A percentile compares a stretch with the other conserved stretches of the same genome.
Conservation (phyloP, 2,329 filamentous ascomycete genomes). For the Aspergillus sp. region DNA sequence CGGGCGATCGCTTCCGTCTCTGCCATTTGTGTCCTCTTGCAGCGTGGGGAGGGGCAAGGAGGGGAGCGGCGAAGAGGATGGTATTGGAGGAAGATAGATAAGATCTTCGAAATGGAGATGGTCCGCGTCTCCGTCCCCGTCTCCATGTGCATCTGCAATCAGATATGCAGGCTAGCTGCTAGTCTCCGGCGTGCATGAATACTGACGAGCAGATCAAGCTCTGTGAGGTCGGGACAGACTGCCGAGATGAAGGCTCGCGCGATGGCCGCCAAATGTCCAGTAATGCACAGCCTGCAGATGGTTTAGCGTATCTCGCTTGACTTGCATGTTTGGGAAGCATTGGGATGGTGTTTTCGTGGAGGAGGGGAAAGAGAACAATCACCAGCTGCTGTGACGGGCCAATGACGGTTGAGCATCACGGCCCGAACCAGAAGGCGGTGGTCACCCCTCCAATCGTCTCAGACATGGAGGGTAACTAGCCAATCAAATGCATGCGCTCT, state of each 20-base stretch:
- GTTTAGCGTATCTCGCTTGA: slow-evolving; percentile 5
- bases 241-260: not conserved
- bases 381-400: not conserved
- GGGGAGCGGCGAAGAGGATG: not conserved
- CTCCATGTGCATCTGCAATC: slow-evolving; percentile 3
- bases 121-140: not conserved
- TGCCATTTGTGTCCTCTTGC: not conserved
- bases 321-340: not conserved
- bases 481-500: slow-evolving; percentile 19
- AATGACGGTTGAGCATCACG: not conserved
- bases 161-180: slow-evolving; percentile 7
- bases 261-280: not conserved
- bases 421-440: slow-evolving; percentile 11
- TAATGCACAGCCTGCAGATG: not conserved
- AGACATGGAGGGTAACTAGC: slow-evolving; percentile 11
- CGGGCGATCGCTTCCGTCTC: not conserved
- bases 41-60: not conserved
- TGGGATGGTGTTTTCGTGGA: not conserved
- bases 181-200: slow-evolving; percentile 6
- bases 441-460: slow-evolving; percentile 19
- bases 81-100: slow-evolving; percentile 1
- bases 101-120: slow-evolving; percentile 2
- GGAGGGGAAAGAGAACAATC: not conserved
- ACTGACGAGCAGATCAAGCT: not conserved
- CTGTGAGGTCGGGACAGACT: not conserved